Conservation (phyloP, 2,329 filamentous ascomycete genomes). For the Septoria petroselini region DNA sequence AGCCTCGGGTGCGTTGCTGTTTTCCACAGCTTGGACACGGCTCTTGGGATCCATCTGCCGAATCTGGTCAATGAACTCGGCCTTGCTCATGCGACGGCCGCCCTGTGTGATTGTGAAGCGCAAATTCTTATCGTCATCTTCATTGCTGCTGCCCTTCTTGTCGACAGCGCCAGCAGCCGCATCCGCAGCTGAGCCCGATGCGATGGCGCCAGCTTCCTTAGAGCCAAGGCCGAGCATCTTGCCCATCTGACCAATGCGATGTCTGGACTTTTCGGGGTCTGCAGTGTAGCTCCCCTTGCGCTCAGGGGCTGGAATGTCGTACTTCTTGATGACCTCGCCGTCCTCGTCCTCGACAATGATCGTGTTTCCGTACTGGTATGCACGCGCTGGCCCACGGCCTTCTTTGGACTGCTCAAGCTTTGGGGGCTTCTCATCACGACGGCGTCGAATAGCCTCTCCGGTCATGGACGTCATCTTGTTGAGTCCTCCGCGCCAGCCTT, state of each 20-base stretch:
- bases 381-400: constrained; percentile 69
- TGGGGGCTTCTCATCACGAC: constrained; percentile 36
- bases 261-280: constrained; percentile 37
- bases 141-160: constrained; percentile 31
- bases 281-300: constrained; percentile 37
- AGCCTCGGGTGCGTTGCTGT: constrained; percentile 47
- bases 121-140: constrained; percentile 67
- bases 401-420: constrained; percentile 44
- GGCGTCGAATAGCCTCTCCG: constrained; percentile 44
- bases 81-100: constrained; percentile 74
- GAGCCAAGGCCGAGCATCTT: constrained; percentile 49
- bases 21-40: constrained; percentile 50
- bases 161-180: constrained; percentile 20
- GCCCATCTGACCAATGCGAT: constrained; percentile 53
- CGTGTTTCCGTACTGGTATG: constrained; percentile 83
- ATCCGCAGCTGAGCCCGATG: constrained; percentile 11
- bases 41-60: constrained; percentile 67
- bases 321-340: constrained; percentile 81
- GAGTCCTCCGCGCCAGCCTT: constrained; percentile 42
- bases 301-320: constrained; percentile 62
- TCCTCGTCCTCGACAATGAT: constrained; percentile 87
- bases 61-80: constrained; percentile 73
- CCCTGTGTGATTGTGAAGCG: constrained; percentile 72
- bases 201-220: constrained; percentile 27
- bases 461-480: constrained; percentile 42